A percentile compares a stretch with the other conserved stretches of the same genome.
Conservation (phyloP, 805 yeast genomes). For the Kluyveromyces dobzhanskii region DNA sequence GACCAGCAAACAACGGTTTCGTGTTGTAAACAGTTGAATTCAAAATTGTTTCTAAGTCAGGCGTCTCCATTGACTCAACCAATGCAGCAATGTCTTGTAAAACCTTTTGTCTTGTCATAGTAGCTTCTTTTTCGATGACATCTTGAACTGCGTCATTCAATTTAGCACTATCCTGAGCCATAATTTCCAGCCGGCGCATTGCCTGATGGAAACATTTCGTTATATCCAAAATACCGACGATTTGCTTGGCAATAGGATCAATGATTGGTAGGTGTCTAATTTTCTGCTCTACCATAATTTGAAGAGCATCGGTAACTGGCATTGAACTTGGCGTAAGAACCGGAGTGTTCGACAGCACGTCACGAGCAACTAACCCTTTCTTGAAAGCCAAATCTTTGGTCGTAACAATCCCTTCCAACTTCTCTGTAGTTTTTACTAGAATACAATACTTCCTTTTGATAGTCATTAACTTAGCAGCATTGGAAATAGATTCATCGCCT, state of each 20-base stretch:
- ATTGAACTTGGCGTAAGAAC: slow-evolving; percentile 30
- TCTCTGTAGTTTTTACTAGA: slow-evolving; percentile 25
- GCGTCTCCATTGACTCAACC: slow-evolving; percentile 35
- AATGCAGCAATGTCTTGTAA: slow-evolving; percentile 31
- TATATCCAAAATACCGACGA: slow-evolving; percentile 38
- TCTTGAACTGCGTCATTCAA: slow-evolving; percentile 23
- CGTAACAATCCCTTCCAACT: slow-evolving; percentile 35
- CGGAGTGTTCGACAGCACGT: slow-evolving; percentile 36
- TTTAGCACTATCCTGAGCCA: slow-evolving; percentile 32
- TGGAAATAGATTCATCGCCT: slow-evolving; percentile 26
- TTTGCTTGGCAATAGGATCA: slow-evolving; percentile 27
- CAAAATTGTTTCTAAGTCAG: slow-evolving; percentile 28
- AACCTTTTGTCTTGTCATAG: slow-evolving; percentile 17
- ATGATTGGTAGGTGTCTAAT: slow-evolving; percentile 38
- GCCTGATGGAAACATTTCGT: slow-evolving; percentile 42
- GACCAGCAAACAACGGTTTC: slow-evolving; percentile 30
- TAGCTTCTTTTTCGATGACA: slow-evolving; percentile 24
- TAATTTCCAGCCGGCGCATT: slow-evolving; percentile 34
- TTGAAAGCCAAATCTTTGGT: slow-evolving; percentile 40
- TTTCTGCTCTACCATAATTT: slow-evolving; percentile 34
- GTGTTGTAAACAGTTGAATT: slow-evolving; percentile 10
- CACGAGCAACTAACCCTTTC: slow-evolving; percentile 27
- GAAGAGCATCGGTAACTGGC: slow-evolving; percentile 35
- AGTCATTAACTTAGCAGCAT: slow-evolving; percentile 32
- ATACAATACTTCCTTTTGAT: slow-evolving; percentile 35